A percentile compares a stretch with the other conserved stretches of the same genome.
Conservation (phyloP, 2,329 filamentous ascomycete species). For the Cercospora sesami region DNA sequence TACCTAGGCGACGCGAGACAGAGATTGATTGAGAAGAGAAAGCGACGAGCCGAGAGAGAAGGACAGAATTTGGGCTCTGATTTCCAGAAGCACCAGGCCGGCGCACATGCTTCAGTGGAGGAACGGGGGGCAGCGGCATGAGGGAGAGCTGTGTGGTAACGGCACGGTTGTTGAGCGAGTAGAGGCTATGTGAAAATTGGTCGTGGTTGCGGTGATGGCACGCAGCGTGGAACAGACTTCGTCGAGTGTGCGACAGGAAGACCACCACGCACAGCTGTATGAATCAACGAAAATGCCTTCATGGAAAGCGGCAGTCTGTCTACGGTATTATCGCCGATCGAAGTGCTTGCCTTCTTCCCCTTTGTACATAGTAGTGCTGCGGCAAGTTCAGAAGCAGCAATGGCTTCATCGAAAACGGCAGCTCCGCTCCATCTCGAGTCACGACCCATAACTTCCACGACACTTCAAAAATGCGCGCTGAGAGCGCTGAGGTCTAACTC, state of each 20-base stretch:
- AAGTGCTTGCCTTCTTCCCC: neutral
- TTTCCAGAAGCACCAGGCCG: slow-evolving; percentile 38
- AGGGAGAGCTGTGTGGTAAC: neutral
- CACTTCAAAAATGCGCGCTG: neutral
- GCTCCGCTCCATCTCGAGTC: slow-evolving; percentile 2
- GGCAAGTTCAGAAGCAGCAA: slow-evolving; percentile 7
- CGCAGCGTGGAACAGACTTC: neutral
- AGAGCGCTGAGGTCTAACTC: neutral
- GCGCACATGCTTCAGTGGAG: slow-evolving; percentile 17
- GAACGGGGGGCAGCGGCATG: slow-evolving; percentile 11
- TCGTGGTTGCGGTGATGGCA: neutral
- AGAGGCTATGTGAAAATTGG: neutral
- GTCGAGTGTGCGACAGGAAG: neutral
- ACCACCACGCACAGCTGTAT: slow-evolving; percentile 1
- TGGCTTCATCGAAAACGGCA: slow-evolving; percentile 11
- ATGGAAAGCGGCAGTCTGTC: slow-evolving; percentile 6
- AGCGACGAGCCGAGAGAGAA: slow-evolving; percentile 69
- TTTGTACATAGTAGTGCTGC: slow-evolving; percentile 9
- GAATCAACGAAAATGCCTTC: slow-evolving; percentile 4
- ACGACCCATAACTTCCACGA: neutral
- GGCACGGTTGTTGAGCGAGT: neutral
- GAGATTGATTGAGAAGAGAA: slow-evolving; percentile 82
- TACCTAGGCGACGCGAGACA: slow-evolving; percentile 78
- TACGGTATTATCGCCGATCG: neutral
- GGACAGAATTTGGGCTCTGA: slow-evolving; percentile 38